Evolutionary conservation across 208 protist species (phyloP).

Genomic region (Novymonas esmeraldas): DNA sequence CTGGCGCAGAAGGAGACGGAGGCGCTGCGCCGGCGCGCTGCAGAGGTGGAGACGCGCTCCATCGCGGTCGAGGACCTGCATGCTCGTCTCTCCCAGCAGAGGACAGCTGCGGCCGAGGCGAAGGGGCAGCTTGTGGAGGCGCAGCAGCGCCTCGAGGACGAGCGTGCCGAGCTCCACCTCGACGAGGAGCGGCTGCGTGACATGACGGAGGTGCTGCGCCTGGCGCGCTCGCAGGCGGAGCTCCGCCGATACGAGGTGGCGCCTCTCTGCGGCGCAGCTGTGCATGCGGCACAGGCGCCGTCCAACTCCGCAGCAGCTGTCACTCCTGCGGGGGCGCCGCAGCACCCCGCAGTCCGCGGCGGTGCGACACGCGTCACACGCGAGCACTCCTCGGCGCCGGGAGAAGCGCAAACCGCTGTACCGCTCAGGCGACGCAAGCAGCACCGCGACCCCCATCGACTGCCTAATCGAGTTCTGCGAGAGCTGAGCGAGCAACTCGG

Average conservation of each 20-base stretch:
- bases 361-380: not conserved
- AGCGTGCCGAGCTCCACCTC: conserved; percentile 48
- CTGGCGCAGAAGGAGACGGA: conserved; percentile 39
- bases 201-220: conserved; percentile 48
- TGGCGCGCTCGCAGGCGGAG: conserved; percentile 38
- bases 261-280: conserved; percentile 3
- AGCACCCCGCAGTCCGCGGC: not conserved
- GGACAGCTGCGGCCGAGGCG: conserved; percentile 30
- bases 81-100: conserved; percentile 35
- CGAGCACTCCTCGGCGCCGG: no score
- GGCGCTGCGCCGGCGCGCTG: conserved; percentile 40
- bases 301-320: not conserved
- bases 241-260: not conserved
- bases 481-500: conserved; percentile 35
- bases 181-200: conserved; percentile 52
- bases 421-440: conserved; percentile 3
- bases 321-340: not conserved
- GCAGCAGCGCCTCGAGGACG: conserved; percentile 47
- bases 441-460: conserved; percentile 20
- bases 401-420: no score
- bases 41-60: conserved; percentile 52
- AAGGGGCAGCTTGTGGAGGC: conserved; percentile 39
- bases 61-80: conserved; percentile 32
- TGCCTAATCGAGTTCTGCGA: conserved; percentile 31
- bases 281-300: not conserved